Evolutionary conservation across 176 grass and related monocot species (phyloP).

Genomic region (Paspalum notatum): DNA sequence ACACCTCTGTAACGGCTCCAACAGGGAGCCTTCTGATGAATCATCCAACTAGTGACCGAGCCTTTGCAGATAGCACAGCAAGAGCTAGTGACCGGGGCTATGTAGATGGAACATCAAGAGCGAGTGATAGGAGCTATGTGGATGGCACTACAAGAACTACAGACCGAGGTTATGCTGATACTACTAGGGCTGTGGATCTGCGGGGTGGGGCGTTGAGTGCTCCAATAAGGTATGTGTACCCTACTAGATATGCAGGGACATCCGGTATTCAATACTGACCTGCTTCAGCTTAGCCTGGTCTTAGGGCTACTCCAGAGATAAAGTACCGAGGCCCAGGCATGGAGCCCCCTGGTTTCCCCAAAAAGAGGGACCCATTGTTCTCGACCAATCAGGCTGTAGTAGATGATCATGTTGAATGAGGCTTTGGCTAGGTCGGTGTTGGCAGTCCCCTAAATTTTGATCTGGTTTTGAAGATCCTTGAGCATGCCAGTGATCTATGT

Average conservation of each 20-base stretch:
- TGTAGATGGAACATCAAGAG: slow-evolving; percentile 54
- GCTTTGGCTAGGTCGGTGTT: slow-evolving; percentile 24
- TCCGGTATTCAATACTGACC: slow-evolving; percentile 62
- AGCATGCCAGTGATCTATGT: slow-evolving; percentile 28
- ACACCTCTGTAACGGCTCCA: slow-evolving; percentile 46
- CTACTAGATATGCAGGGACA: slow-evolving; percentile 67
- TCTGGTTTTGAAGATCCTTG: slow-evolving; percentile 36
- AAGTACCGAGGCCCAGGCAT: slow-evolving; percentile 82
- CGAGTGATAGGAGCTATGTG: slow-evolving; percentile 59
- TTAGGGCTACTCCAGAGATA: slow-evolving; percentile 66
- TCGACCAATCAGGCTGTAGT: slow-evolving; percentile 59
- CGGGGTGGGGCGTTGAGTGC: slow-evolving; percentile 51
- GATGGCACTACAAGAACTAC: slow-evolving; percentile 52
- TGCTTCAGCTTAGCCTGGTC: slow-evolving; percentile 48
- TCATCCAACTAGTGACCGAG: slow-evolving; percentile 53
- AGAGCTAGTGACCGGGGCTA: slow-evolving; percentile 63
- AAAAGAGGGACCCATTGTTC: slow-evolving; percentile 78
- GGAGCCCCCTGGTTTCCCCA: slow-evolving; percentile 79
- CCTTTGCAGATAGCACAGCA: slow-evolving; percentile 53
- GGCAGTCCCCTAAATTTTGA: slow-evolving; percentile 49
- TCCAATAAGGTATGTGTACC: slow-evolving; percentile 80
- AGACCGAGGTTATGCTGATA: slow-evolving; percentile 59
- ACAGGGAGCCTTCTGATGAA: slow-evolving; percentile 63
- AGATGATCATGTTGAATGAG: slow-evolving; percentile 84
- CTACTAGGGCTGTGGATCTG: slow-evolving; percentile 48